Percentiles rank a stretch among this genome's conserved stretches.
phyloP scores from a whole-genome alignment of 192 early-diverging fungal genomes.

The Coemansia umbellata region DNA sequence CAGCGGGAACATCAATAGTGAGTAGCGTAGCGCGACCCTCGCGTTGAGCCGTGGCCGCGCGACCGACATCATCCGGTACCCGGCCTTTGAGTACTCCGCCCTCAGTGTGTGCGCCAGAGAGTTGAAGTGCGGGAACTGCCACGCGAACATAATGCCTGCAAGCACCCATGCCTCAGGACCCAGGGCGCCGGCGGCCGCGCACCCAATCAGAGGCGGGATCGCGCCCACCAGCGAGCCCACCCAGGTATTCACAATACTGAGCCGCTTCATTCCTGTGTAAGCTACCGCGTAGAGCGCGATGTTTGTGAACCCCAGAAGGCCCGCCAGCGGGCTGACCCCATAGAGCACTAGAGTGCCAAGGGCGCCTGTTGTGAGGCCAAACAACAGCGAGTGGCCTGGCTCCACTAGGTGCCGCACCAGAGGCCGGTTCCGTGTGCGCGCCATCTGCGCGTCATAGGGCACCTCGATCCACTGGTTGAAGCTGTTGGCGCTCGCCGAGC shows the following conservation, averaged over 20 bases:
- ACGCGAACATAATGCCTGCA: slow-evolving; percentile 80
- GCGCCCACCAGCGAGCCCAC: slow-evolving; percentile 91
- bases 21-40: slow-evolving; percentile 80
- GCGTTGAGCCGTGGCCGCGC: slow-evolving; percentile 85
- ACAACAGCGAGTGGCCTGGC: slow-evolving; percentile 71
- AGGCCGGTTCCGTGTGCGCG: slow-evolving; percentile 81
- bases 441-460: slow-evolving; percentile 98
- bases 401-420: slow-evolving; percentile 75
- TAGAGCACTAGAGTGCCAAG: slow-evolving; percentile 62
- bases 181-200: slow-evolving; percentile 74
- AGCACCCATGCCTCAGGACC: slow-evolving; percentile 79
- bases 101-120: slow-evolving; percentile 86
- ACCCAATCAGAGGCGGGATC: slow-evolving; percentile 98
- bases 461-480: slow-evolving; percentile 96
- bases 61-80: slow-evolving; percentile 94
- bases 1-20: slow-evolving; percentile 69
- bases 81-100: slow-evolving; percentile 94
- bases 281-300: slow-evolving; percentile 84
- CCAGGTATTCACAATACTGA: slow-evolving; percentile 94
- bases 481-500: slow-evolving; percentile 84
- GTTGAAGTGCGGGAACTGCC: slow-evolving; percentile 99
- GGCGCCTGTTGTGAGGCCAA: slow-evolving; percentile 67
- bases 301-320: slow-evolving; percentile 75
- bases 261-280: slow-evolving; percentile 94
- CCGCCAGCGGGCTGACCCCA: slow-evolving; percentile 83